Evolutionary conservation across 2,329 filamentous ascomycete species (phyloP).

Genomic region (Cladosporium sp.): DNA sequence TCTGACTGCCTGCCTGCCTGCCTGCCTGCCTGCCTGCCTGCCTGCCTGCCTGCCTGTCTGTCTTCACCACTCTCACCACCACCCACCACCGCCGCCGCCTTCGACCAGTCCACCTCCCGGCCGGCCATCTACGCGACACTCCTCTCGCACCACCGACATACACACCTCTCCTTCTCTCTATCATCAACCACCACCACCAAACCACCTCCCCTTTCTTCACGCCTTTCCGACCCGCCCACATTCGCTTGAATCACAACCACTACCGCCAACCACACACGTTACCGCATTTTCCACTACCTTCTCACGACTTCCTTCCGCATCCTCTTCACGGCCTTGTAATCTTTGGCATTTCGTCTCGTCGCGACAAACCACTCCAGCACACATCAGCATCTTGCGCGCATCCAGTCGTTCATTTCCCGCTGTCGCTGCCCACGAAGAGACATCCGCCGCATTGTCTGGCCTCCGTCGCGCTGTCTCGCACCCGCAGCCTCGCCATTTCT

Average conservation of each 20-base stretch:
- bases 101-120: conserved; percentile 7
- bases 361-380: no score
- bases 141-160: not conserved
- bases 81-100: conserved; percentile 5
- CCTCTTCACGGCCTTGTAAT: conserved; percentile 7
- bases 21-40: not conserved
- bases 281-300: not conserved
- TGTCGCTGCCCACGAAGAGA: not conserved
- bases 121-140: conserved; percentile 11
- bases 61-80: not conserved
- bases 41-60: not conserved
- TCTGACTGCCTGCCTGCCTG: not conserved
- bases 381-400: conserved; percentile 8
- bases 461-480: conserved; percentile 15
- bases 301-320: not conserved
- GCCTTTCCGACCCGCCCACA: conserved; percentile 12
- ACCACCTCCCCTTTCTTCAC: conserved; percentile 8
- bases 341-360: not conserved
- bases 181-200: conserved; percentile 1
- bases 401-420: conserved; percentile 13
- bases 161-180: not conserved
- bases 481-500: conserved; percentile 15
- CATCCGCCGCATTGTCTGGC: conserved; percentile 13
- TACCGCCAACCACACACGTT: not conserved
- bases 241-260: conserved; percentile 1